Evolutionary conservation across 1,284 basidiomycete species (phyloP).

Genomic region (Stygiomarasmius scandens): DNA sequence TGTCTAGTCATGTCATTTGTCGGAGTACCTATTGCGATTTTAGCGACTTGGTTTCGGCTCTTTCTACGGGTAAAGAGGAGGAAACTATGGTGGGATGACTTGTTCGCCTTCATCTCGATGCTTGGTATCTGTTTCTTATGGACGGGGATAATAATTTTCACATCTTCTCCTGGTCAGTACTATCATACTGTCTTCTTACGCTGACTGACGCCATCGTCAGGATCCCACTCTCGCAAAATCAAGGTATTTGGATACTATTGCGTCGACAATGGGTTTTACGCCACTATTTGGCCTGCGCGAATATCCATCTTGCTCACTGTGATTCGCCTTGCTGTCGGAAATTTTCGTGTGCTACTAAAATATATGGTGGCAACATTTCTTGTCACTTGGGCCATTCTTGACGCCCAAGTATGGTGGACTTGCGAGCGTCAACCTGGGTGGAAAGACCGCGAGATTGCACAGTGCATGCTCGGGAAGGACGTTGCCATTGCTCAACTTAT

Average conservation of each 20-base stretch:
- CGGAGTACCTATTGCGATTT: not conserved
- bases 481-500: slow-evolving; percentile 2
- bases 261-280: slow-evolving; percentile 6
- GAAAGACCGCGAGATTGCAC: not conserved
- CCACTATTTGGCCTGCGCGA: slow-evolving; percentile 1
- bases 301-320: not conserved
- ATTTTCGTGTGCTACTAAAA: not conserved
- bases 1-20: not conserved
- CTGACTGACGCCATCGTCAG: not conserved
- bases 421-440: not conserved
- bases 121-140: not conserved
- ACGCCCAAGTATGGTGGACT: slow-evolving; percentile 4
- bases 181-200: not conserved
- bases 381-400: not conserved
- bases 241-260: not conserved
- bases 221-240: not conserved
- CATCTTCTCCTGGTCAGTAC: not conserved
- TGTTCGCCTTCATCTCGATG: slow-evolving; percentile 1
- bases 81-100: slow-evolving; percentile 7
- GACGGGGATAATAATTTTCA: not conserved
- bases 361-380: not conserved
- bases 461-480: not conserved
- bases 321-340: not conserved
- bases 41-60: not conserved
- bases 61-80: not conserved